Percentiles rank a stretch among this genome's conserved stretches.
These are phyloP conservation scores for Fusarium neocosmosporiellum DNA, from an alignment of 2,329 filamentous ascomycete species.

Conservation along the genomic window DNA sequence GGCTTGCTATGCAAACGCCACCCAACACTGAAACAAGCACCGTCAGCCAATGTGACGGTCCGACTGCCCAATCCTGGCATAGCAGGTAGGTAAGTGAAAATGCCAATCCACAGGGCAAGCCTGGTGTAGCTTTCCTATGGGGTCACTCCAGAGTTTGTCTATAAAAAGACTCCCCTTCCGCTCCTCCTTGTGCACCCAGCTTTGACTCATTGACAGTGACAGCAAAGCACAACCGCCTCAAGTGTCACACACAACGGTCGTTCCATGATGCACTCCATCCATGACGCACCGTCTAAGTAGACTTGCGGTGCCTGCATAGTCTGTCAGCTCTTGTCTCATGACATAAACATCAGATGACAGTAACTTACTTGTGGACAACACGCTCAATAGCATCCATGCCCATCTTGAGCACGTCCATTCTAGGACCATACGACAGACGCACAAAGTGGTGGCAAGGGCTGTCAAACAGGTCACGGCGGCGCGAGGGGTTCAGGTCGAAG, in stretches of 20 bases:
- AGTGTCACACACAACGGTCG: background rate
- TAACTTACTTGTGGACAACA: slow-evolving; percentile 75
- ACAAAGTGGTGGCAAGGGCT: slow-evolving; percentile 94
- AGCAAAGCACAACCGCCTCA: background rate
- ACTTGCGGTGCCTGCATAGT: slow-evolving; percentile 37
- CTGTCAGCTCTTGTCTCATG: slow-evolving; percentile 14
- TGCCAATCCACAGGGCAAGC: background rate
- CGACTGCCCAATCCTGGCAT: background rate
- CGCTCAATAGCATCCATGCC: slow-evolving; percentile 88
- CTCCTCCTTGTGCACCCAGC: background rate
- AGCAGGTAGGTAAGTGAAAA: background rate
- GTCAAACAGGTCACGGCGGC: slow-evolving; percentile 91
- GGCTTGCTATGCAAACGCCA: background rate
- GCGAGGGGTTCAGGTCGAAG: slow-evolving; percentile 94
- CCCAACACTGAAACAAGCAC: background rate
- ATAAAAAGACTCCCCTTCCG: slow-evolving; percentile 7
- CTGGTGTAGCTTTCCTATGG: background rate
- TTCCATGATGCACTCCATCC: background rate
- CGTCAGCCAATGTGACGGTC: background rate
- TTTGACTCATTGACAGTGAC: background rate
- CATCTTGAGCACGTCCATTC: slow-evolving; percentile 80
- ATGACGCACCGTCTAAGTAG: slow-evolving; percentile 6
- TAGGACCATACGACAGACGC: slow-evolving; percentile 84
- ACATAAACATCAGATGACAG: background rate
- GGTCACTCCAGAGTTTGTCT: background rate